Percentiles rank a stretch among this genome's conserved stretches.
These are phyloP conservation scores for Antitrichia curtipendula DNA, from an alignment of 225 moss, liverwort and hornwort genomes.

Conservation along the genomic window DNA sequence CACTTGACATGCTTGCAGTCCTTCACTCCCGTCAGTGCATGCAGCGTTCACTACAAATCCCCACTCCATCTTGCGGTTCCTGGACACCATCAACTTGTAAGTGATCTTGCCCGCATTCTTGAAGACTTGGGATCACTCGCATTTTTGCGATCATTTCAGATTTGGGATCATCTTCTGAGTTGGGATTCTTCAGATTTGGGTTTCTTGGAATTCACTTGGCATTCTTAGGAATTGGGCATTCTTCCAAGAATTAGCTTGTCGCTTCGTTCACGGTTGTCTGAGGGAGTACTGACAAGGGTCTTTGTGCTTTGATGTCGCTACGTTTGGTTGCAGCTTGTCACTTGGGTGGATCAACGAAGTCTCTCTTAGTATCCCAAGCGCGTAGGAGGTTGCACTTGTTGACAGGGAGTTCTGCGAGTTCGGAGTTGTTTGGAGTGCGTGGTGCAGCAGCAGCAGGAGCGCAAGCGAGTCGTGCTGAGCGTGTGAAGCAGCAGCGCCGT, in stretches of 20 bases:
- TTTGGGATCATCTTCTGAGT: background rate
- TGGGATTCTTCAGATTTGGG: background rate
- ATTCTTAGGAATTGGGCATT: background rate
- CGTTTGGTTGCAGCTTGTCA: background rate
- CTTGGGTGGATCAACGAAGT: background rate
- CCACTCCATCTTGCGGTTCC: background rate
- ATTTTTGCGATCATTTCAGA: background rate
- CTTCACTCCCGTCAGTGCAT: background rate
- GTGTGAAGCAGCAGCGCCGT: background rate
- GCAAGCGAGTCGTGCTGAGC: background rate
- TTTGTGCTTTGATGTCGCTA: background rate
- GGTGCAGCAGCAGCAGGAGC: background rate
- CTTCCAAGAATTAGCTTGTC: too few relatives aligned
- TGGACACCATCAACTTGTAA: background rate
- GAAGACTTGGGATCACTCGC: background rate
- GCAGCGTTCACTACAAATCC: background rate
- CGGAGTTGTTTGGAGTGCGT: background rate
- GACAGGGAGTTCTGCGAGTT: background rate
- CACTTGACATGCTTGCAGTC: background rate
- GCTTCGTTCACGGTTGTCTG: background rate
- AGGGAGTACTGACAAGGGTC: background rate
- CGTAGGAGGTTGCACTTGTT: background rate
- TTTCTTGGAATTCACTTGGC: background rate
- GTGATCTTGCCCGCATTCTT: background rate
- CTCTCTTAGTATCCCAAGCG: background rate